phyloP scores from a whole-genome alignment of 495 filamentous ascomycete genomes.

The Penicillium atrosanguineum region DNA sequence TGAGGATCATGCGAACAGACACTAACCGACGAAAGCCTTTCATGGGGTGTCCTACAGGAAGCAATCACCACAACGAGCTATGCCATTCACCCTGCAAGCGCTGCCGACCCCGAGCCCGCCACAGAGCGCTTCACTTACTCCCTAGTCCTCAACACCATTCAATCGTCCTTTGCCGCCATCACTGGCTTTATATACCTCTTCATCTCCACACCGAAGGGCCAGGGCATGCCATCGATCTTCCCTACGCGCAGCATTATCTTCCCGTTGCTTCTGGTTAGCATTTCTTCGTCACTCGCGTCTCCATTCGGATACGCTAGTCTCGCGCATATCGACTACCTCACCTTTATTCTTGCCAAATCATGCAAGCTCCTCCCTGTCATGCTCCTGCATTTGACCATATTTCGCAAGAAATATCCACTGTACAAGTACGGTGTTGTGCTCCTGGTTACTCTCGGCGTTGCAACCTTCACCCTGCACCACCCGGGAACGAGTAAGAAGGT shows the following conservation, averaged over 20 bases:
- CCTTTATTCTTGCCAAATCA: slow-evolving; percentile 94
- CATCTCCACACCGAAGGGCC: slow-evolving; percentile 57
- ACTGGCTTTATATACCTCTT: slow-evolving; percentile 80
- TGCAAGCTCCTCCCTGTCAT: slow-evolving; percentile 98
- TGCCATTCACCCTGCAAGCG: slow-evolving; percentile 36
- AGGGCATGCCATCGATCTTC: slow-evolving; percentile 63
- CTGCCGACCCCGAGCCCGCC: slow-evolving; percentile 49
- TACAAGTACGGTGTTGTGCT: slow-evolving; percentile 96
- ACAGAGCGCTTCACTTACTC: slow-evolving; percentile 81
- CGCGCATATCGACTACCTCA: slow-evolving; percentile 96
- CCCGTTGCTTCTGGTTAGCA: slow-evolving; percentile 80
- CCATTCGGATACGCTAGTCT: slow-evolving; percentile 95
- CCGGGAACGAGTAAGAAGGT: slow-evolving; percentile 70
- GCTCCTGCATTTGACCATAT: slow-evolving; percentile 90
- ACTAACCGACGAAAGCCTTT: slow-evolving; percentile 59
- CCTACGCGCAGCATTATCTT: slow-evolving; percentile 68
- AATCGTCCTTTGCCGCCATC: slow-evolving; percentile 83
- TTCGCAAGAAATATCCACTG: slow-evolving; percentile 83
- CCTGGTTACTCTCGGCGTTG: slow-evolving; percentile 86
- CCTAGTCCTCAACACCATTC: slow-evolving; percentile 92
- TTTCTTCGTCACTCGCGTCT: slow-evolving; percentile 82
- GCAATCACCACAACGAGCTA: slow-evolving; percentile 95
- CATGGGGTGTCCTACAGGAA: slow-evolving; percentile 96
- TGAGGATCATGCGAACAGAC: neutral
- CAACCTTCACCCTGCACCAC: slow-evolving; percentile 89